Evolutionary conservation across 1,284 basidiomycete species (phyloP).

Genomic region (Coriolopsis trogii): DNA sequence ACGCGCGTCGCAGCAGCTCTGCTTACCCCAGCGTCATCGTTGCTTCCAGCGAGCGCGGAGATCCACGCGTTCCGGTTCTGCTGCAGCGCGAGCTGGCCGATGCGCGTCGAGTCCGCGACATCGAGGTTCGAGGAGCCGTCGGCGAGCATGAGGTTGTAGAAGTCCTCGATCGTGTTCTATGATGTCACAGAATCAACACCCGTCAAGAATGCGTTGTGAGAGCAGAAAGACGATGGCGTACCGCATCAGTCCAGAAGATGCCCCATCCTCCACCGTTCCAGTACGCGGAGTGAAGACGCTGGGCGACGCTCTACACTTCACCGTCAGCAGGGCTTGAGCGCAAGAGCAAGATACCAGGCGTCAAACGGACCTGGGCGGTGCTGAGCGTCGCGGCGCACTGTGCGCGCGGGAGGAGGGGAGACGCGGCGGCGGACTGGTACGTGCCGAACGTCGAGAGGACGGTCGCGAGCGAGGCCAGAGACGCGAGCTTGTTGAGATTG

Average conservation of each 20-base stretch:
- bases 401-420: slow-evolving; percentile 1
- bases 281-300: slow-evolving; percentile 45
- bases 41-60: slow-evolving; percentile 44
- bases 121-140: slow-evolving; percentile 41
- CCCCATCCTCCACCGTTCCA: slow-evolving; percentile 41
- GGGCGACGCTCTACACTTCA: slow-evolving; percentile 41
- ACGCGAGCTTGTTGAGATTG: slow-evolving; percentile 10
- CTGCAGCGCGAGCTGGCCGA: slow-evolving; percentile 44
- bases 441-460: slow-evolving; percentile 4
- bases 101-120: slow-evolving; percentile 45
- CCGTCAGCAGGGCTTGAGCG: too few species aligned
- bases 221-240: slow-evolving; percentile 34
- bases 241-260: slow-evolving; percentile 53
- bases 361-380: slow-evolving; percentile 6
- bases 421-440: not conserved
- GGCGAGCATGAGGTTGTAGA: slow-evolving; percentile 56
- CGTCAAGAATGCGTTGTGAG: not conserved
- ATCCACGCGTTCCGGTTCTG: slow-evolving; percentile 40
- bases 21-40: slow-evolving; percentile 54
- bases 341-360: too few species aligned
- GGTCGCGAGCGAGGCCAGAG: slow-evolving; percentile 6
- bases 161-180: slow-evolving; percentile 56
- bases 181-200: not conserved
- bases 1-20: too few species aligned
- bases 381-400: slow-evolving; percentile 16